phyloP scores from a whole-genome alignment of 1,284 basidiomycete species.

The Ustilago vetiveriae region DNA sequence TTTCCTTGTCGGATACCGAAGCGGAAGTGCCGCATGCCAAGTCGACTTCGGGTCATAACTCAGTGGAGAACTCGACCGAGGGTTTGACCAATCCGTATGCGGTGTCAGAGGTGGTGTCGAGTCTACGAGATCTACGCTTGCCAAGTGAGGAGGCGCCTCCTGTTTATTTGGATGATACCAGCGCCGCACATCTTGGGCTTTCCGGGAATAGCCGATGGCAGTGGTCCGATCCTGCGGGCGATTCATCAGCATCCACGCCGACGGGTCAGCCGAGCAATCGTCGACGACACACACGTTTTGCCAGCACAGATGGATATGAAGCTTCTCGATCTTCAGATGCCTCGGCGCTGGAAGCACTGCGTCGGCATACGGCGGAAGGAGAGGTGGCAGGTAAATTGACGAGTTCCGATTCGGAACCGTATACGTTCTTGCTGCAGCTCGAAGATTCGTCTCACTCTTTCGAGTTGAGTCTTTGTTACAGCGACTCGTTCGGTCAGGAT shows the following conservation, averaged over 20 bases:
- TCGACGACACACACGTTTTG: conserved; percentile 28
- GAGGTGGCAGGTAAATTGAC: conserved; percentile 64
- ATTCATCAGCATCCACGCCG: conserved; percentile 16
- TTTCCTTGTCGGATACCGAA: conserved; percentile 52
- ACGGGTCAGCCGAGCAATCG: conserved; percentile 9
- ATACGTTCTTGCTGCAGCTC: conserved; percentile 69
- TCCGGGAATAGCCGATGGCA: conserved; percentile 35
- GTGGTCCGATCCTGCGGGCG: conserved; percentile 27
- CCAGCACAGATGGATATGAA: conserved; percentile 34
- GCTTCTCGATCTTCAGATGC: conserved; percentile 12
- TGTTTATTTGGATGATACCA: conserved; percentile 21
- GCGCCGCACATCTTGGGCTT: conserved; percentile 27
- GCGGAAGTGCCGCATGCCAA: conserved; percentile 41
- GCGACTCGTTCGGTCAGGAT: conserved; percentile 36
- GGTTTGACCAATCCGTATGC: conserved; percentile 10
- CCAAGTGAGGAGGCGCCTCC: conserved; percentile 31
- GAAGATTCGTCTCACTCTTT: conserved; percentile 69
- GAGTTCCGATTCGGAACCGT: conserved; percentile 69
- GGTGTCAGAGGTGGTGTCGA: conserved; percentile 23
- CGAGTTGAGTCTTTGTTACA: conserved; percentile 68
- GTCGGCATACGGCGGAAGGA: conserved; percentile 20
- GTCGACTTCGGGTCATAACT: conserved; percentile 30
- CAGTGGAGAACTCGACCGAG: conserved; percentile 21
- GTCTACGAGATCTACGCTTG: conserved; percentile 26
- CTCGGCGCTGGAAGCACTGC: conserved; percentile 25